These are phyloP conservation scores for Solanum dulcamara DNA, from an alignment of 257 asterid genomes.

Conservation along the genomic window DNA sequence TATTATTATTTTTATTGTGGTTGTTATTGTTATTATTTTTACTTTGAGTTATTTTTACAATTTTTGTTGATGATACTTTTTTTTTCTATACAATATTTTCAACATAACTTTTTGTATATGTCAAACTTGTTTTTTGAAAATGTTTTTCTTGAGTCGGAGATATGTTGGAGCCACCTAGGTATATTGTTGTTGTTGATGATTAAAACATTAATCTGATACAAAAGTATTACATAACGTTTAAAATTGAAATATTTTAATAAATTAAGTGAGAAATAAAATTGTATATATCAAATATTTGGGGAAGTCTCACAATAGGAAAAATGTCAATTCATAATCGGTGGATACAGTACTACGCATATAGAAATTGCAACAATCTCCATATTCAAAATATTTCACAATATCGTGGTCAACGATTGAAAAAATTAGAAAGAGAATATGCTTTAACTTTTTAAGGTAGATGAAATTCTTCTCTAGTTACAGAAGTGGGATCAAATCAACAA, in stretches of 20 bases:
- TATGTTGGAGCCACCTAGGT: not conserved
- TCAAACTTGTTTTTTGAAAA: too few species aligned
- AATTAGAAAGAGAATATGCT: not conserved
- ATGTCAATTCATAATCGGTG: not conserved
- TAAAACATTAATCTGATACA: not conserved
- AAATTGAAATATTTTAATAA: not conserved
- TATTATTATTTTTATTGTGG: too few species aligned
- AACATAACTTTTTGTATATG: too few species aligned
- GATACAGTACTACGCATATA: not conserved
- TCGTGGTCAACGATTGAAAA: not conserved
- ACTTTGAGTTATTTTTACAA: too few species aligned
- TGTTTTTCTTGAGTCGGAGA: too few species aligned
- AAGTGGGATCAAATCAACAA: not conserved
- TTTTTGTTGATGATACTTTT: not conserved
- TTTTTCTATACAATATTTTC: not conserved
- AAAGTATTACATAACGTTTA: not conserved
- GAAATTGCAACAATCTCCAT: not conserved
- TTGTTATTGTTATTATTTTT: too few species aligned
- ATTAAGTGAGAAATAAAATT: not conserved
- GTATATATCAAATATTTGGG: not conserved
- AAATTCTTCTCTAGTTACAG: not conserved
- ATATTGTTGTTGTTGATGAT: not conserved
- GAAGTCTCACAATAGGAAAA: not conserved
- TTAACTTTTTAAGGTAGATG: not conserved
- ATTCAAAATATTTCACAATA: not conserved